Evolutionary conservation across 495 filamentous ascomycete genomes (phyloP).

Genomic region (Tetracladium setigerum): DNA sequence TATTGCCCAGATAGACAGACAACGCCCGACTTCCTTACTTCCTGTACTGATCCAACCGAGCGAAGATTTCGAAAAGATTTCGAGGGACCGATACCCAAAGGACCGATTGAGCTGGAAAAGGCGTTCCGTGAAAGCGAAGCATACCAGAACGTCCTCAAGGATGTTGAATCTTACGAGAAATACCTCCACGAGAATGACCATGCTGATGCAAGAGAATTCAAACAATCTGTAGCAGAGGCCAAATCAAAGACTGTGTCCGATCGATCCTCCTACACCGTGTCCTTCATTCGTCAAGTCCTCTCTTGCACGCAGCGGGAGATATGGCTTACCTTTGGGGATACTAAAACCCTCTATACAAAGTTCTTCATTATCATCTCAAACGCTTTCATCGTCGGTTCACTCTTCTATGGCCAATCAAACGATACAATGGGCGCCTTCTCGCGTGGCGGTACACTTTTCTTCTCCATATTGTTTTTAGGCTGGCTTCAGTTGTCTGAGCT

Average conservation of each 20-base stretch:
- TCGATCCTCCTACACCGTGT: slow-evolving; percentile 65
- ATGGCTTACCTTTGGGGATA: slow-evolving; percentile 69
- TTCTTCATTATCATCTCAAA: slow-evolving; percentile 71
- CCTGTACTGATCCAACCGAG: slow-evolving; percentile 56
- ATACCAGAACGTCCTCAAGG: slow-evolving; percentile 45
- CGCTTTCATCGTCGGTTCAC: slow-evolving; percentile 63
- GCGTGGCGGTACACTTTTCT: slow-evolving; percentile 62
- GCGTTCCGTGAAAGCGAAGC: slow-evolving; percentile 46
- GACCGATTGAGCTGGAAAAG: slow-evolving; percentile 51
- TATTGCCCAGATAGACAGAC: slow-evolving; percentile 51
- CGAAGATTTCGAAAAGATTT: slow-evolving; percentile 53
- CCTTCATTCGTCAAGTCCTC: slow-evolving; percentile 56
- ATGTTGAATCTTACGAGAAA: slow-evolving; percentile 53
- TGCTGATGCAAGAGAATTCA: slow-evolving; percentile 62
- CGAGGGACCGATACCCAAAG: slow-evolving; percentile 51
- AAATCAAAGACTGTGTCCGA: slow-evolving; percentile 61
- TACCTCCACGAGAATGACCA: slow-evolving; percentile 50
- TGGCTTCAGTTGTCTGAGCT: slow-evolving; percentile 69
- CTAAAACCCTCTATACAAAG: slow-evolving; percentile 65
- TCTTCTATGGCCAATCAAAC: slow-evolving; percentile 60
- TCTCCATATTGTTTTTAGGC: slow-evolving; percentile 67
- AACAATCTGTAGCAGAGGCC: slow-evolving; percentile 57
- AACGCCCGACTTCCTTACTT: slow-evolving; percentile 64
- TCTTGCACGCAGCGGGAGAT: slow-evolving; percentile 70
- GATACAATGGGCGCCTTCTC: slow-evolving; percentile 62